These are phyloP conservation scores for Thecaphora frezii DNA, from an alignment of 1,284 basidiomycete genomes.

Conservation along the genomic window DNA sequence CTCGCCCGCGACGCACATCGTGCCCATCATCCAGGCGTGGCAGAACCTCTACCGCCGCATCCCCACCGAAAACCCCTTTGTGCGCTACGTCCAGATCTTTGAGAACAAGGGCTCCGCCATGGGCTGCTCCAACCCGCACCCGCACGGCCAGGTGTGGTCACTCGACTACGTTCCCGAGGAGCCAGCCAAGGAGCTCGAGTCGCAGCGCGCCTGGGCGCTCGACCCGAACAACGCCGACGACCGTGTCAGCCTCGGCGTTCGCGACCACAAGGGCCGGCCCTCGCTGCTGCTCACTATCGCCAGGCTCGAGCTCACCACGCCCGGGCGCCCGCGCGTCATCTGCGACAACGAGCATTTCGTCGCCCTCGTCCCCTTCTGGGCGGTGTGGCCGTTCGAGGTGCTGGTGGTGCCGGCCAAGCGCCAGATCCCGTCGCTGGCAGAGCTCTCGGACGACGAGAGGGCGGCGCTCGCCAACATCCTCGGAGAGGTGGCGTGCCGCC, in stretches of 20 bases:
- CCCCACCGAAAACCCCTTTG: slow-evolving; percentile 49
- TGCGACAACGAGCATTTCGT: slow-evolving; percentile 76
- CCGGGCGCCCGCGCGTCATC: slow-evolving; percentile 68
- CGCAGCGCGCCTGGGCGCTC: slow-evolving; percentile 37
- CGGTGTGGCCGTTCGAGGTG: slow-evolving; percentile 90
- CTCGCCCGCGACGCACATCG: slow-evolving; percentile 66
- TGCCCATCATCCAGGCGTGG: slow-evolving; percentile 77
- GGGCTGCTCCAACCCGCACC: slow-evolving; percentile 95
- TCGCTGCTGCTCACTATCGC: slow-evolving; percentile 85
- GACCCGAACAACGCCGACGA: slow-evolving; percentile 22
- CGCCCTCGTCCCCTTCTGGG: slow-evolving; percentile 93
- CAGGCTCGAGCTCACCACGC: slow-evolving; percentile 68
- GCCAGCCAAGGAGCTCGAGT: slow-evolving; percentile 42
- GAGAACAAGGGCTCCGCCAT: slow-evolving; percentile 94
- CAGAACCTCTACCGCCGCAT: slow-evolving; percentile 51
- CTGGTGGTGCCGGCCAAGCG: slow-evolving; percentile 60
- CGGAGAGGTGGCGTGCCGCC: slow-evolving; percentile 49
- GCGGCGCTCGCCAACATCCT: slow-evolving; percentile 62
- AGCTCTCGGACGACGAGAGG: slow-evolving; percentile 38
- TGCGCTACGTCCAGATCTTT: slow-evolving; percentile 60
- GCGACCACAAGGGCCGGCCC: slow-evolving; percentile 68
- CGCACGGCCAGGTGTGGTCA: slow-evolving; percentile 91
- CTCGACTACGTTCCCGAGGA: slow-evolving; percentile 55
- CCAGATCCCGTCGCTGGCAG: slow-evolving; percentile 40
- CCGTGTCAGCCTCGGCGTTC: slow-evolving; percentile 59